phyloP scores from a whole-genome alignment of 2,329 filamentous ascomycete species.

The Fusarium buxicola region DNA sequence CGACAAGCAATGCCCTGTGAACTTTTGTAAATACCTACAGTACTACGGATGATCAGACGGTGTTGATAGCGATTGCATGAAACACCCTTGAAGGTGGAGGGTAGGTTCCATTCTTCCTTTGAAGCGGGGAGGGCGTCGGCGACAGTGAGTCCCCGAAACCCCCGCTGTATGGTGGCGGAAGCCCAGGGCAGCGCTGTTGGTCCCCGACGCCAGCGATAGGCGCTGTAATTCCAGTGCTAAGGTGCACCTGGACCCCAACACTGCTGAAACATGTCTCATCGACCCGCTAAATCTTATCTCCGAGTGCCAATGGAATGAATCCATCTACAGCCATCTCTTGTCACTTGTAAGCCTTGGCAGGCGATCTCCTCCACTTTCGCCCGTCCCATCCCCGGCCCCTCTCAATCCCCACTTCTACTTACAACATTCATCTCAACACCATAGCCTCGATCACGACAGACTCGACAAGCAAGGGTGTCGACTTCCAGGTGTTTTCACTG shows the following conservation, averaged over 20 bases:
- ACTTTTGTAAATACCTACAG: conserved; percentile 31
- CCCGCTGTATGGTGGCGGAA: not conserved
- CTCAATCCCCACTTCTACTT: conserved; percentile 9
- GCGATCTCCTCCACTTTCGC: conserved; percentile 14
- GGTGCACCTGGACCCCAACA: conserved; percentile 4
- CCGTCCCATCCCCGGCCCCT: conserved; percentile 1
- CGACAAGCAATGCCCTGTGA: conserved; percentile 11
- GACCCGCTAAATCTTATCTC: conserved; percentile 36
- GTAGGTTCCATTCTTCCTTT: too few relatives aligned
- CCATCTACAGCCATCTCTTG: too few relatives aligned
- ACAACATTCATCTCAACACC: conserved; percentile 12
- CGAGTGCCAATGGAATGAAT: not conserved
- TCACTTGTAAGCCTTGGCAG: too few relatives aligned
- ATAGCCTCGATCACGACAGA: conserved; percentile 3
- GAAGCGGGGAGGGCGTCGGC: too few relatives aligned
- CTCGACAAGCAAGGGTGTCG: not conserved
- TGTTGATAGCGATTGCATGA: conserved; percentile 31
- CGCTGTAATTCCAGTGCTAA: not conserved
- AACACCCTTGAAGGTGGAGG: conserved; percentile 5
- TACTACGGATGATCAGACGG: conserved; percentile 7
- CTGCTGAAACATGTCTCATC: not conserved
- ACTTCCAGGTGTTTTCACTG: not conserved
- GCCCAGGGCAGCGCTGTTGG: not conserved
- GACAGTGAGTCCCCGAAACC: not conserved
- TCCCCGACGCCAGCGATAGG: not conserved